A percentile compares a stretch with the other conserved stretches of the same genome.
phyloP scores from a whole-genome alignment of 805 yeast genomes.

The Blastobotrys peoriensis region DNA sequence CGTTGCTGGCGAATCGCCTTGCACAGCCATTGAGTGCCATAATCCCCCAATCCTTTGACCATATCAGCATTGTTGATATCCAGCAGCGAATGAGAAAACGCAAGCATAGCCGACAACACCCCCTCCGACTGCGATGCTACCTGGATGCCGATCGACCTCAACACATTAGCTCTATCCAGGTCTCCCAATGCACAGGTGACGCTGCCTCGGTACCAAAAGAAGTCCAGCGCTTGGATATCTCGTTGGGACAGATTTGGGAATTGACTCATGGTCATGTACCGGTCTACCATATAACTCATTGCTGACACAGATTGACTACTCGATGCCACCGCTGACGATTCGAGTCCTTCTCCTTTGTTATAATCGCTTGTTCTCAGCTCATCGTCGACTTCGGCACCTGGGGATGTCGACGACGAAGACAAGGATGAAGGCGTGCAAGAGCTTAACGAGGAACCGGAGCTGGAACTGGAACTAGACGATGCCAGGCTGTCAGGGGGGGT shows the following conservation, averaged over 20 bases:
- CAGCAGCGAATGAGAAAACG: neutral
- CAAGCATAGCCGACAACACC: neutral
- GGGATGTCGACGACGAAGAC: too few species aligned
- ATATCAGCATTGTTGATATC: neutral
- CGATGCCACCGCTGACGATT: too few species aligned
- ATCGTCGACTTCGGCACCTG: too few species aligned
- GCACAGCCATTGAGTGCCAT: neutral
- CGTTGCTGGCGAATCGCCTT: neutral
- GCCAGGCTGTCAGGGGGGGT: too few species aligned
- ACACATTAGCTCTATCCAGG: neutral
- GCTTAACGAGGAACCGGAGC: too few species aligned
- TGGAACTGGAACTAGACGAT: too few species aligned
- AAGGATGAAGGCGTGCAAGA: too few species aligned
- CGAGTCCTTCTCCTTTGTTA: too few species aligned
- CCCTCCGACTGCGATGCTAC: neutral
- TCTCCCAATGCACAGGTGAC: neutral
- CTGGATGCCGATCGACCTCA: neutral
- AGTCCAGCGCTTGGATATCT: neutral
- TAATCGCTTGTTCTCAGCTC: too few species aligned
- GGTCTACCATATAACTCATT: neutral
- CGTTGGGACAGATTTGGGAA: neutral
- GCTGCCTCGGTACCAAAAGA: neutral
- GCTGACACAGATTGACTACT: too few species aligned
- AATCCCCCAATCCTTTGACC: neutral
- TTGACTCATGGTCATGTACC: neutral